Percentiles rank a stretch among this genome's conserved stretches.
Evolutionary conservation across 768 basidiomycete species (phyloP).

Genomic region (Cyathus striatus): DNA sequence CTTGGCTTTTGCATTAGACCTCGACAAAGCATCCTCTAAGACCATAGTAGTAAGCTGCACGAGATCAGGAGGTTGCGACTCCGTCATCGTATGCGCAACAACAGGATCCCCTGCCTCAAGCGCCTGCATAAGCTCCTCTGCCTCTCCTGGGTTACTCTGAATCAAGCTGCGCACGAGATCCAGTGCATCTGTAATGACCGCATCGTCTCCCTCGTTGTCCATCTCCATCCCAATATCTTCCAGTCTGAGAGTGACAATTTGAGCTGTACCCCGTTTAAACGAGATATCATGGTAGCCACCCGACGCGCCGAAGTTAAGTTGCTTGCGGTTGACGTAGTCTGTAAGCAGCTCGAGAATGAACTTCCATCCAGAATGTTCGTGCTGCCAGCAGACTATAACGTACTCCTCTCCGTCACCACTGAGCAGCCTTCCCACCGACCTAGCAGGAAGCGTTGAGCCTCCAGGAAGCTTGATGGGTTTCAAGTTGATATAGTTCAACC

Average conservation of each 20-base stretch:
- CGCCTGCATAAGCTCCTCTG: constrained; percentile 59
- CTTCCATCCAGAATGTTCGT: constrained; percentile 83
- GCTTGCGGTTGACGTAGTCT: constrained; percentile 63
- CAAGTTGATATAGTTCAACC: constrained; percentile 59
- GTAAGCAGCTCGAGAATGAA: constrained; percentile 76
- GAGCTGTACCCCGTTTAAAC: constrained; percentile 40
- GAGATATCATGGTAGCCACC: constrained; percentile 47
- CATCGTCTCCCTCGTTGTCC: constrained; percentile 55
- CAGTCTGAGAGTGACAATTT: constrained; percentile 41
- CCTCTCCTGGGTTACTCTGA: constrained; percentile 61
- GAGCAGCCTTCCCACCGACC: constrained; percentile 64
- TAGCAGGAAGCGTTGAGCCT: constrained; percentile 62
- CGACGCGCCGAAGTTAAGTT: constrained; percentile 35
- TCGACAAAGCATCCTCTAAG: constrained; percentile 71
- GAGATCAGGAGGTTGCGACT: constrained; percentile 59
- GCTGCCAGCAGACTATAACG: constrained; percentile 74
- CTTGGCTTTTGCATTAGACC: constrained; percentile 33
- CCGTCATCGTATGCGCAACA: constrained; percentile 45
- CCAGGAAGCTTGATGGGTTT: constrained; percentile 72
- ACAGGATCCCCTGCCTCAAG: constrained; percentile 56
- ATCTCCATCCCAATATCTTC: constrained; percentile 74
- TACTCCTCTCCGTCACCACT: constrained; percentile 68
- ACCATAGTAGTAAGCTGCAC: constrained; percentile 80
- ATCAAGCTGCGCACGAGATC: constrained; percentile 79
- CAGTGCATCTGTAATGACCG: constrained; percentile 64